A percentile compares a stretch with the other conserved stretches of the same genome.
phyloP scores from a whole-genome alignment of 1,284 basidiomycete genomes.

The Coniferiporia sulphurascens region DNA sequence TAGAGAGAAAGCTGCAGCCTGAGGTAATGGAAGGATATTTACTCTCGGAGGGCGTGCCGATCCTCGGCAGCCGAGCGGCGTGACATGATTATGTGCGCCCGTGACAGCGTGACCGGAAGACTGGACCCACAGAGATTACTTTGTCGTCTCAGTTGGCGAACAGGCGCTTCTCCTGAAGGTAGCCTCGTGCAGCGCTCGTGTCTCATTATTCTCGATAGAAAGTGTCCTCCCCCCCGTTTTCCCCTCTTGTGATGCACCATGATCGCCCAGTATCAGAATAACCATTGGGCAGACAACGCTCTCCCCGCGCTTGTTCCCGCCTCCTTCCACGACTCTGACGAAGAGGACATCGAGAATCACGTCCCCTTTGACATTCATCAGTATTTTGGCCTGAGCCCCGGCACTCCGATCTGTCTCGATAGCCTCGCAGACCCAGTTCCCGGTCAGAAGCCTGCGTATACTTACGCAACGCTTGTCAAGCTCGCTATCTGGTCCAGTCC shows the following conservation, averaged over 20 bases:
- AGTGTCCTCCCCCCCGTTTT: not conserved
- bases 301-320: conserved; percentile 14
- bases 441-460: conserved; percentile 49
- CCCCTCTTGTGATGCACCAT: not conserved
- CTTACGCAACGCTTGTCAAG: conserved; percentile 56
- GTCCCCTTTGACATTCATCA: conserved; percentile 12
- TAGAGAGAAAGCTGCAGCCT: too few species aligned
- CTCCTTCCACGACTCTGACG: conserved; percentile 13
- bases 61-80: not conserved
- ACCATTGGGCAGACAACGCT: not conserved
- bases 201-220: not conserved
- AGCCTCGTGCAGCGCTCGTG: not conserved
- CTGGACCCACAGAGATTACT: not conserved
- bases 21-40: not conserved
- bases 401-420: conserved; percentile 39
- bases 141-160: not conserved
- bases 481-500: conserved; percentile 69
- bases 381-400: conserved; percentile 20
- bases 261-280: not conserved
- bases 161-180: not conserved
- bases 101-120: not conserved
- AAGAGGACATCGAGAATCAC: conserved; percentile 3
- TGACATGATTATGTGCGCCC: not conserved
- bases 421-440: conserved; percentile 47
- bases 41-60: not conserved